Conservation (phyloP, 1,284 basidiomycete species). For the Melampsora medusae region DNA sequence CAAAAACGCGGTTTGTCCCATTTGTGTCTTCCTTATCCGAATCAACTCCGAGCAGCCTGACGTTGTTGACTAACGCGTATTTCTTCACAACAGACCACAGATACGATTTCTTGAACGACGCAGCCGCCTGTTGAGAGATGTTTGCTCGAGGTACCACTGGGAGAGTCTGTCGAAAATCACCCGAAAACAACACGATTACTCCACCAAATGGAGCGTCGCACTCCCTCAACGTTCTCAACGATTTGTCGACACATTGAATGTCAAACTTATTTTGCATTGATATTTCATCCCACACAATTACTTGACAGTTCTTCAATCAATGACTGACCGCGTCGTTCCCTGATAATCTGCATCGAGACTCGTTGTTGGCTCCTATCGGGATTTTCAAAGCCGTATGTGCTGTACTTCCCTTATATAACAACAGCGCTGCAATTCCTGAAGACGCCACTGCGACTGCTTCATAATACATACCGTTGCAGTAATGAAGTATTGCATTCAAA, state of each 20-base stretch:
- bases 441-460: conserved; percentile 55
- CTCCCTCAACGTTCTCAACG: neutral
- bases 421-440: conserved; percentile 59
- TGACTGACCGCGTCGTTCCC: neutral
- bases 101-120: no score
- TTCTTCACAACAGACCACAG: no score
- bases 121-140: no score
- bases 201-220: neutral
- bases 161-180: neutral
- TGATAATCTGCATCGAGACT: conserved; percentile 49
- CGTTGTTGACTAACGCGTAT: no score
- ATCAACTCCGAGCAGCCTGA: no score
- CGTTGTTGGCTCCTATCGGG: neutral
- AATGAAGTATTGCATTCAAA: conserved; percentile 56
- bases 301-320: neutral
- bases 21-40: no score
- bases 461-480: conserved; percentile 49
- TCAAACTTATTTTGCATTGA: neutral
- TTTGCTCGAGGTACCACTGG: neutral
- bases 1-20: neutral
- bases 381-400: conserved; percentile 20
- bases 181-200: no score
- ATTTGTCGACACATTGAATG: conserved; percentile 8
- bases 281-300: conserved; percentile 30
- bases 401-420: conserved; percentile 55